Percentiles rank a stretch among this genome's conserved stretches.
phyloP scores from a whole-genome alignment of 148 eudicot genomes.

The Limonium bicolor region DNA sequence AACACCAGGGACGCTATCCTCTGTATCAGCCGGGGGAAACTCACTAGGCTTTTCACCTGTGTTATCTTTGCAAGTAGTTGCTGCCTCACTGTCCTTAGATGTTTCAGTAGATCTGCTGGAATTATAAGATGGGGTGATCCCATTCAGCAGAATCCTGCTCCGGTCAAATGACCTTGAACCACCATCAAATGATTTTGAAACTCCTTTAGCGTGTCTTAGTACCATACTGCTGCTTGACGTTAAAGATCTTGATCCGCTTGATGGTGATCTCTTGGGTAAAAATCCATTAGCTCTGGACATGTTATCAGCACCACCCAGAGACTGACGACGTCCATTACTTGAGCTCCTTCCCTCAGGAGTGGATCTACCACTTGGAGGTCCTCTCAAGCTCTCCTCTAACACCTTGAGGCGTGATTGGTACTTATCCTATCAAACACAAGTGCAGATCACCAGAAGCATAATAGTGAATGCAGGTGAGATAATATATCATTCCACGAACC shows the following conservation, averaged over 20 bases:
- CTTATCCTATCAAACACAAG: slow-evolving; percentile 37
- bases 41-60: slow-evolving; percentile 62
- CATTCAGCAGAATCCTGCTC: slow-evolving; percentile 55
- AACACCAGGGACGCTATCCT: slow-evolving; percentile 71
- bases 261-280: slow-evolving; percentile 65
- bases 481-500: neutral
- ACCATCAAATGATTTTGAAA: slow-evolving; percentile 64
- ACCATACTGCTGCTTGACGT: slow-evolving; percentile 41
- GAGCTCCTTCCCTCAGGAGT: slow-evolving; percentile 29
- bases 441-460: neutral
- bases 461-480: neutral
- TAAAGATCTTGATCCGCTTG: slow-evolving; percentile 34
- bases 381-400: slow-evolving; percentile 50
- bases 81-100: slow-evolving; percentile 39
- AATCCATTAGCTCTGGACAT: slow-evolving; percentile 53
- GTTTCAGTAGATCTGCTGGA: slow-evolving; percentile 36
- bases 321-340: slow-evolving; percentile 65
- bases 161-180: slow-evolving; percentile 79
- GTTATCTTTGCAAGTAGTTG: slow-evolving; percentile 34
- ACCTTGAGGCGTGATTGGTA: slow-evolving; percentile 52
- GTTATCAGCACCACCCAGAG: slow-evolving; percentile 65
- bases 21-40: slow-evolving; percentile 29
- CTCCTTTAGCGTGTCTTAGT: slow-evolving; percentile 70
- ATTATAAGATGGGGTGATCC: slow-evolving; percentile 37
- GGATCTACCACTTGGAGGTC: slow-evolving; percentile 28